Base-by-base conservation (phyloP, 1,139 yeast species). In the Pichia sp. region DNA sequence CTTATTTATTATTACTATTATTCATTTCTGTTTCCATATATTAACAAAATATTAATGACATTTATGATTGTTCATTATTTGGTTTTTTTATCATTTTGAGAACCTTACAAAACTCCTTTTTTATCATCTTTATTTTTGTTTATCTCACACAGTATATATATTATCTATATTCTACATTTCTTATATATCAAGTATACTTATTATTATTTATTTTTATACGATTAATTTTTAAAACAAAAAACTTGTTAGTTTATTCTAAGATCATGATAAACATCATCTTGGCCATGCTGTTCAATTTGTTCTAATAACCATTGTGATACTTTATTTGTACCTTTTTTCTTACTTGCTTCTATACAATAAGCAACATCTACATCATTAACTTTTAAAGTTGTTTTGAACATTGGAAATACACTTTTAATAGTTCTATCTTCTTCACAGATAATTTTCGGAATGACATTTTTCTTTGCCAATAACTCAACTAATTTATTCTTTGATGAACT, bases 301-400 rank as follows among this genome's bases (percentile, higher is more conserved):
- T 67, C 63, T 36, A 73, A 53, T 11, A 74, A 55, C 21, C 70
- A 66, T 58, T 65, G 66, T 2, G 80, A 78, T 19, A 74, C 76
- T 43, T 68, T 58, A 4, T 72, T 66, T 57, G 67, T 64, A 2
- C 75, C 76, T 43, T 57, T 64, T 47, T 69, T 70, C 50, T 72
- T 72, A 31, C 68, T 66, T n/a, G 51, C 52, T 42, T 71, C 76
- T 27, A 50, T 51, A 2, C 70, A 71, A 13, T 56, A 52, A 7
- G 76, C 70, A 18, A 72, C 60, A 6, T 59, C 51, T 4, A 57
- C 51, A 29, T 65, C 68, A 32, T 66, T 62, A 21, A 74, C 60
- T 35, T 50, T 57, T 36, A 76, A 59, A 25, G 64, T 66, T 0
- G 69, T 72, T 40, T 57, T 61, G 37, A 64, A 65, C 13, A 61